phyloP scores from a whole-genome alignment of 2,329 filamentous ascomycete species.

The Beauveria sp. region DNA sequence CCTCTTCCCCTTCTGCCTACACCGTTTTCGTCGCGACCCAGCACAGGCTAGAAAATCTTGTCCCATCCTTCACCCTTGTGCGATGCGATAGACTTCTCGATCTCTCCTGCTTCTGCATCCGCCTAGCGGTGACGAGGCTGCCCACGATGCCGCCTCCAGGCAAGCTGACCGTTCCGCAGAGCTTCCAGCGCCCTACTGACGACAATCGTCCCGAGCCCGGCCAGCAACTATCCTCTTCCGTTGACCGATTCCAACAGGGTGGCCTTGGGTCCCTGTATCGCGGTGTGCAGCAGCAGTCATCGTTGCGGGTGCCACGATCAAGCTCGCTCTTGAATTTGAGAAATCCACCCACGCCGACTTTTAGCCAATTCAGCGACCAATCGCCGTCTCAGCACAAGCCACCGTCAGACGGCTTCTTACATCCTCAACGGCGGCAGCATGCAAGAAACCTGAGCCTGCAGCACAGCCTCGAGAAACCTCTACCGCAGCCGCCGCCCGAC shows the following conservation, averaged over 20 bases:
- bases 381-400: slow-evolving; percentile 1
- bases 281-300: slow-evolving; percentile 3
- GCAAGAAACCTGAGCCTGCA: slow-evolving; percentile 47
- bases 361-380: not conserved
- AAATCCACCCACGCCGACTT: slow-evolving; percentile 1
- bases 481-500: slow-evolving; percentile 42
- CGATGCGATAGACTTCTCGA: slow-evolving; percentile 1
- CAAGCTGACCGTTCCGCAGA: slow-evolving; percentile 10
- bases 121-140: slow-evolving; percentile 6
- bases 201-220: not conserved
- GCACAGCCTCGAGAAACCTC: slow-evolving; percentile 49
- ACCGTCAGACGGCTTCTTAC: slow-evolving; percentile 9
- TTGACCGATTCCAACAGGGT: slow-evolving; percentile 2
- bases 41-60: not conserved
- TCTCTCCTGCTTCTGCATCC: not conserved
- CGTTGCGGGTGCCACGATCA: not conserved
- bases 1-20: not conserved
- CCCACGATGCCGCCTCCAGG: slow-evolving; percentile 4
- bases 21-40: not conserved
- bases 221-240: not conserved
- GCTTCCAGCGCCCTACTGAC: not conserved
- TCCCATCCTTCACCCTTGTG: not conserved
- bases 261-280: slow-evolving; percentile 2
- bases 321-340: slow-evolving; percentile 6
- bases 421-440: slow-evolving; percentile 33